Percentiles rank a stretch among this genome's conserved stretches.
phyloP scores from a whole-genome alignment of 2,329 filamentous ascomycete species.

The Sclerotinia sclerotiorum region DNA sequence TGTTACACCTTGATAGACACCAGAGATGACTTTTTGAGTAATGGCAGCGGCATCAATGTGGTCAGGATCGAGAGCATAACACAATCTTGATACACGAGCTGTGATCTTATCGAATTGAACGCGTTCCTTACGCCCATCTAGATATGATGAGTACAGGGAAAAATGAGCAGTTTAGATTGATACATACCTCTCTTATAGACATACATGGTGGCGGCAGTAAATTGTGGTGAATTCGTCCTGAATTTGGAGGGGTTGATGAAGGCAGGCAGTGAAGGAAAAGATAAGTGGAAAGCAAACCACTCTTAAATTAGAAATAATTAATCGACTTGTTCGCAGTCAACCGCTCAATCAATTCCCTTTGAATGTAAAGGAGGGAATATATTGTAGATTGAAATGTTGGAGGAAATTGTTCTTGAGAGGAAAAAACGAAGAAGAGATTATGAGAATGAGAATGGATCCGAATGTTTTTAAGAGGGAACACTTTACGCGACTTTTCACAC shows the following conservation, averaged over 20 bases:
- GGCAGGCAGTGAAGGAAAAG: slow-evolving; percentile 3
- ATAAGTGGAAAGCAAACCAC: slow-evolving; percentile 10
- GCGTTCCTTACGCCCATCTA: slow-evolving; percentile 99
- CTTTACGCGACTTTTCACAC: slow-evolving; percentile 23
- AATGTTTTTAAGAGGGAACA: slow-evolving; percentile 27
- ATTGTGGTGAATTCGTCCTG: slow-evolving; percentile 22
- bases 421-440: slow-evolving; percentile 18
- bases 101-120: slow-evolving; percentile 99
- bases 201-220: slow-evolving; percentile 39
- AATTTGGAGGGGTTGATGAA: slow-evolving; percentile 25
- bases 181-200: slow-evolving; percentile 42
- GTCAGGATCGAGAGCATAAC: slow-evolving; percentile 92
- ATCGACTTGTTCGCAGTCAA: background rate
- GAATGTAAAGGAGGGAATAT: background rate
- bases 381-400: slow-evolving; percentile 8
- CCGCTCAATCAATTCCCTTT: background rate
- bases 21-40: slow-evolving; percentile 98
- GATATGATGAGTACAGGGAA: background rate
- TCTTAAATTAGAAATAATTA: slow-evolving; percentile 5
- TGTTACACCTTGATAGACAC: slow-evolving; percentile 97
- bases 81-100: slow-evolving; percentile 92
- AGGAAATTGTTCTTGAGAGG: slow-evolving; percentile 16
- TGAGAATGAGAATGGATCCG: slow-evolving; percentile 17
- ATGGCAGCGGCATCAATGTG: slow-evolving; percentile 98
- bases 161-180: background rate